These are phyloP conservation scores for Helianthus tuberosus DNA, from an alignment of 129 eudicot genomes.

Conservation along the genomic window DNA sequence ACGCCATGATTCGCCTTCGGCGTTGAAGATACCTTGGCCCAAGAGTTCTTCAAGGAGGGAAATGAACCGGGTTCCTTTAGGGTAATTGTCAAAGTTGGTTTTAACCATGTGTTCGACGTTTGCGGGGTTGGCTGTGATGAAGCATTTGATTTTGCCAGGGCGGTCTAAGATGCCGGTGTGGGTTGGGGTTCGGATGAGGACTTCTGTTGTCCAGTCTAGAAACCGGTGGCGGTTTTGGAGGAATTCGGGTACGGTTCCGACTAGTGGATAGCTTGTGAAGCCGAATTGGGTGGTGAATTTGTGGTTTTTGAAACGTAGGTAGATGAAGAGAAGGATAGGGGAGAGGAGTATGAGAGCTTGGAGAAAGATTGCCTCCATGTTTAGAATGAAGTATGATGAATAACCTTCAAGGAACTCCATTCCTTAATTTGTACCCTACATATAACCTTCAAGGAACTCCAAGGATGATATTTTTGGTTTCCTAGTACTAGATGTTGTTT, in stretches of 20 bases:
- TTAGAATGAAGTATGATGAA: neutral
- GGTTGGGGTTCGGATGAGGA: conserved; percentile 64
- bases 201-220: conserved; percentile 71
- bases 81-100: conserved; percentile 74
- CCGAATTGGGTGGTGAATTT: conserved; percentile 34
- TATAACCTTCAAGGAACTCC: too few relatives aligned
- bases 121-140: conserved; percentile 77
- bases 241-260: conserved; percentile 79
- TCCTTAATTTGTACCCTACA: conserved; percentile 1
- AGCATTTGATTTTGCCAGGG: conserved; percentile 63
- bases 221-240: conserved; percentile 78
- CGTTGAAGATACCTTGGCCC: conserved; percentile 78
- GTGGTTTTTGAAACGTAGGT: conserved; percentile 17
- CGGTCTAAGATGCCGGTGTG: conserved; percentile 74
- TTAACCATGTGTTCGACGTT: conserved; percentile 79
- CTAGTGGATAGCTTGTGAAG: conserved; percentile 64
- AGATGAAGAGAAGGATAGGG: conserved; percentile 22
- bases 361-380: conserved; percentile 40
- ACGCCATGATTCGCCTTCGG: conserved; percentile 74
- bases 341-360: conserved; percentile 24
- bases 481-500: too few relatives aligned
- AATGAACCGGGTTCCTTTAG: conserved; percentile 70
- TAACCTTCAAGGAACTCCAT: conserved; percentile 16
- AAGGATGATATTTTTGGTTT: too few relatives aligned
- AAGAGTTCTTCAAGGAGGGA: conserved; percentile 69